Conservation (phyloP, 2,329 filamentous ascomycete genomes). For the Aureobasidium sp. region DNA sequence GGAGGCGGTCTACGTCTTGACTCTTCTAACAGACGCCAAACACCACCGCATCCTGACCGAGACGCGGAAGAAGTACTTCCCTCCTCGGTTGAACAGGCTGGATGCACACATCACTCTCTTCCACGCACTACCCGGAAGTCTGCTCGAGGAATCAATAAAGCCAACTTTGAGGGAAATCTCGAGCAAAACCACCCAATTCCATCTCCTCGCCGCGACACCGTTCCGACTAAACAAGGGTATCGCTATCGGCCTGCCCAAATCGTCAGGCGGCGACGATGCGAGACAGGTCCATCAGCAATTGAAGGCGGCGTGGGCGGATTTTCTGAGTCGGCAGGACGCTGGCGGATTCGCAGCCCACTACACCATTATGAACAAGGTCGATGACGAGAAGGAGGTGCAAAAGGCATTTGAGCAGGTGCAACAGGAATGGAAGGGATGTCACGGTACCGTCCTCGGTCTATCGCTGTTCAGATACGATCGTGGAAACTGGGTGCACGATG, state of each 20-base stretch:
- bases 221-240: slow-evolving; percentile 35
- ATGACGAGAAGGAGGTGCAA: slow-evolving; percentile 30
- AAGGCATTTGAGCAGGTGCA: slow-evolving; percentile 30
- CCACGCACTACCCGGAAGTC: slow-evolving; percentile 36
- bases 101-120: slow-evolving; percentile 38
- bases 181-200: slow-evolving; percentile 27
- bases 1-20: slow-evolving; percentile 35
- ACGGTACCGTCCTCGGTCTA: slow-evolving; percentile 30
- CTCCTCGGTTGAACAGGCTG: slow-evolving; percentile 33
- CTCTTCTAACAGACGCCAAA: slow-evolving; percentile 31
- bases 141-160: slow-evolving; percentile 28
- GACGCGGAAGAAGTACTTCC: slow-evolving; percentile 34
- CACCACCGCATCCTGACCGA: slow-evolving; percentile 32
- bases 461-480: slow-evolving; percentile 35
- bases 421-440: slow-evolving; percentile 25
- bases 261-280: slow-evolving; percentile 22
- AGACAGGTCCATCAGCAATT: slow-evolving; percentile 30
- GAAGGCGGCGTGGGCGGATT: slow-evolving; percentile 28
- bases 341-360: slow-evolving; percentile 33
- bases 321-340: slow-evolving; percentile 36
- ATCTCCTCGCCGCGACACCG: slow-evolving; percentile 29
- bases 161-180: slow-evolving; percentile 25
- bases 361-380: slow-evolving; percentile 40
- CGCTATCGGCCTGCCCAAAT: slow-evolving; percentile 29
- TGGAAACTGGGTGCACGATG: slow-evolving; percentile 32